Evolutionary conservation across 164 flowering plant species (phyloP).

Genomic region (Tetrastigma voinierianum): DNA sequence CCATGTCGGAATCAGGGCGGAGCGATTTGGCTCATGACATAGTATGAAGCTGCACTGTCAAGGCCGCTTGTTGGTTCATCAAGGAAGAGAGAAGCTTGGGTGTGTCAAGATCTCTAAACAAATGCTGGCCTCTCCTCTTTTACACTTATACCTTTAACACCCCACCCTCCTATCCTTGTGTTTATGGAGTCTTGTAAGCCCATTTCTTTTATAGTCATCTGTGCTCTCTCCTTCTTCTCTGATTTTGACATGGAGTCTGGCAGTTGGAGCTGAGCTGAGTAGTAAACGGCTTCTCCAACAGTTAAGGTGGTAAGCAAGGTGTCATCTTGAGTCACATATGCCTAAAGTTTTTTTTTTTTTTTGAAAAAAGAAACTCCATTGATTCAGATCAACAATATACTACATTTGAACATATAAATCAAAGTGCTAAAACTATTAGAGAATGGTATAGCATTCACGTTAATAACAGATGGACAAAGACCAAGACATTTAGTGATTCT

Average conservation of each 20-base stretch:
- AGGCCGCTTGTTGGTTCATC: slow-evolving; percentile 39
- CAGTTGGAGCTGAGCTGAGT: slow-evolving; percentile 41
- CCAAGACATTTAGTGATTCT: no score
- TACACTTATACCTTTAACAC: slow-evolving; percentile 39
- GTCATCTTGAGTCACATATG: slow-evolving; percentile 42
- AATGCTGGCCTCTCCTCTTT: slow-evolving; percentile 46
- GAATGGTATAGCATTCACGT: no score
- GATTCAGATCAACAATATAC: no score
- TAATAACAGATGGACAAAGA: no score
- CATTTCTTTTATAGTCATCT: slow-evolving; percentile 39
- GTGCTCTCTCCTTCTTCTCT: slow-evolving; percentile 39
- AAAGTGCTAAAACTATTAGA: no score
- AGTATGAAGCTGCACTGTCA: slow-evolving; percentile 39
- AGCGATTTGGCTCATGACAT: slow-evolving; percentile 32
- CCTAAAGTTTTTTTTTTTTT: no score
- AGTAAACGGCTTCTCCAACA: slow-evolving; percentile 34
- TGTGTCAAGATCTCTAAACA: slow-evolving; percentile 36
- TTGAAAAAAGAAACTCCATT: no score
- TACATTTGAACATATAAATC: no score
- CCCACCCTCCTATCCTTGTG: slow-evolving; percentile 46
- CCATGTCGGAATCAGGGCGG: not conserved
- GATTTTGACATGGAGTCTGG: slow-evolving; percentile 26
- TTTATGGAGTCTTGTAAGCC: slow-evolving; percentile 36
- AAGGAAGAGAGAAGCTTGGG: slow-evolving; percentile 27
- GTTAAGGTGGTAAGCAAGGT: slow-evolving; percentile 23